A percentile compares a stretch with the other conserved stretches of the same genome.
Conservation (phyloP, 1,284 basidiomycete species). For the Cryptococcus depauperatus region DNA sequence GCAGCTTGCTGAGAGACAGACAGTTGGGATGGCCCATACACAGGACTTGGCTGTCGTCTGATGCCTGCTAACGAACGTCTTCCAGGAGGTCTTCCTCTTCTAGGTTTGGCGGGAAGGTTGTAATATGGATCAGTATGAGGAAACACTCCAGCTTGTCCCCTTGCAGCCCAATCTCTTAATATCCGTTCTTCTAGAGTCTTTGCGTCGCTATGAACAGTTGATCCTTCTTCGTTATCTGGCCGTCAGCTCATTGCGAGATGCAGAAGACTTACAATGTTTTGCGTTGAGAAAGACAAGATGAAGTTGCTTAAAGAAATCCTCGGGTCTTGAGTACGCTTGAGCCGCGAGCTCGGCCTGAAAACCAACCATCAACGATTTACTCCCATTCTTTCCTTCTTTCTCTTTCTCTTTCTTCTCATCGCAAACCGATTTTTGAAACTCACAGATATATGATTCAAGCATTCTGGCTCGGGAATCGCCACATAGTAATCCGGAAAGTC, state of each 20-base stretch:
- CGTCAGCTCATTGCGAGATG: background rate
- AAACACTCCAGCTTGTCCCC: constrained; percentile 12
- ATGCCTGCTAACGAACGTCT: no score
- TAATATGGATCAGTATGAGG: constrained; percentile 12
- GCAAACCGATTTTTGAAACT: constrained; percentile 13
- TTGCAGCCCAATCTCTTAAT: constrained; percentile 25
- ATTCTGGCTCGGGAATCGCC: constrained; percentile 42
- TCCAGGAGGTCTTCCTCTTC: no score
- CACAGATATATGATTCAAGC: constrained; percentile 39
- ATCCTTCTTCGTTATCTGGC: constrained; percentile 42
- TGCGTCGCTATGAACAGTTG: constrained; percentile 38
- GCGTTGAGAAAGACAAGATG: constrained; percentile 45
- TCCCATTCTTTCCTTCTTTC: background rate
- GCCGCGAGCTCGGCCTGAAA: constrained; percentile 24
- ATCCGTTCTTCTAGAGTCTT: constrained; percentile 33
- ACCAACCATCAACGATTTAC: background rate
- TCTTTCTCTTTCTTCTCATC: background rate
- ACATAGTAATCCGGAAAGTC: constrained; percentile 40
- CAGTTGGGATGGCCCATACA: no score
- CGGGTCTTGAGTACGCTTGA: constrained; percentile 28
- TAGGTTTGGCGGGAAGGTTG: constrained; percentile 7
- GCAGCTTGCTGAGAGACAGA: no score
- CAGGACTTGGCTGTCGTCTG: no score
- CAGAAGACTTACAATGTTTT: constrained; percentile 39
- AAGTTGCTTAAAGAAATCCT: constrained; percentile 40